phyloP scores from a whole-genome alignment of 73 alveolate genomes.

The Tetrahymena elliotti region DNA sequence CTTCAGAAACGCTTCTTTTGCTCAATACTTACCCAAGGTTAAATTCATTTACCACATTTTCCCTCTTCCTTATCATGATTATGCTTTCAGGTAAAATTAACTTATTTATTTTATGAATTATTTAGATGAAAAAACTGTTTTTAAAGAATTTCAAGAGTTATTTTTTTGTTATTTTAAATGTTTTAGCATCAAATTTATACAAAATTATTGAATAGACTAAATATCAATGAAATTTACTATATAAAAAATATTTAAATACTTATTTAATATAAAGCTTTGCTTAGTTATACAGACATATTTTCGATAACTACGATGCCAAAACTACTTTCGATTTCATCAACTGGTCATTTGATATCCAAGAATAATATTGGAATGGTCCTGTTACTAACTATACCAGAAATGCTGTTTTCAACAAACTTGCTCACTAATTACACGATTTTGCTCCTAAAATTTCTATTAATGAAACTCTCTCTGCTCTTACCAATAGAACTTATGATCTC shows the following conservation, averaged over 20 bases:
- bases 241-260: background rate
- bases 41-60: constrained; percentile 19
- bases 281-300: background rate
- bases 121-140: background rate
- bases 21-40: constrained; percentile 11
- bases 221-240: background rate
- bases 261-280: background rate
- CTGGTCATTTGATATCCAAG: background rate
- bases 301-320: background rate
- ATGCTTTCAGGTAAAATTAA: constrained; percentile 10
- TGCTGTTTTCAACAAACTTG: background rate
- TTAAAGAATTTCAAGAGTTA: background rate
- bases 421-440: background rate
- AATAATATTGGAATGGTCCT: background rate
- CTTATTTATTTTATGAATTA: background rate
- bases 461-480: background rate
- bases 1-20: constrained; percentile 6
- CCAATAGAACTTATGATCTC: constrained; percentile 2
- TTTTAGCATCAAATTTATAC: background rate
- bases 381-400: background rate
- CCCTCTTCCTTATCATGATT: constrained; percentile 37
- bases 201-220: background rate
- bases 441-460: background rate
- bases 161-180: no score
- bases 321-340: background rate